Percentiles rank a stretch among this genome's conserved stretches.
phyloP scores from a whole-genome alignment of 768 basidiomycete species.

The Vararia minispora region DNA sequence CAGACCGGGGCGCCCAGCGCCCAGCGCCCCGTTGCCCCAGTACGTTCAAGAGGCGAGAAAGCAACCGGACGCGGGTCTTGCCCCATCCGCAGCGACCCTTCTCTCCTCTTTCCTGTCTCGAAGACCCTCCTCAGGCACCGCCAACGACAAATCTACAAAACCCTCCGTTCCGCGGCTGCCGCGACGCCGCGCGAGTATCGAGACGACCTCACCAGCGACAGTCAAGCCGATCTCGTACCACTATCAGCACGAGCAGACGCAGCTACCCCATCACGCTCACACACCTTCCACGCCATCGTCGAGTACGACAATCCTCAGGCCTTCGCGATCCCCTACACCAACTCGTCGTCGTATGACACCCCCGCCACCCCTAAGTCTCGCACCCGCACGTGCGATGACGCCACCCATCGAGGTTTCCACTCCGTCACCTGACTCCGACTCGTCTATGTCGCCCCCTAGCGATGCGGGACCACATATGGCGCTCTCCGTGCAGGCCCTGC shows the following conservation, averaged over 20 bases:
- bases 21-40: no score
- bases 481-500: conserved; percentile 51
- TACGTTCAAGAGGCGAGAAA: no score
- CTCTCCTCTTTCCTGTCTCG: conserved; percentile 41
- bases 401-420: conserved; percentile 42
- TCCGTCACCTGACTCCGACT: conserved; percentile 13
- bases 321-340: conserved; percentile 14
- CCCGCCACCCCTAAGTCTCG: conserved; percentile 12
- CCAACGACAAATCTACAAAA: no score
- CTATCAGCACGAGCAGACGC: no score
- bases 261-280: neutral
- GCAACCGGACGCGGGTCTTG: no score
- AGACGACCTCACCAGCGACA: no score
- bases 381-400: conserved; percentile 33
- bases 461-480: conserved; percentile 46
- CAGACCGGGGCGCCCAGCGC: no score
- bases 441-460: conserved; percentile 43
- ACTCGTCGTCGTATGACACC: conserved; percentile 8
- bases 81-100: conserved; percentile 46
- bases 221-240: conserved; percentile 4
- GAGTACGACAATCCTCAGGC: conserved; percentile 3
- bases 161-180: no score
- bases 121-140: conserved; percentile 11
- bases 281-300: conserved; percentile 2
- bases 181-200: neutral